Evolutionary conservation across 2,329 filamentous ascomycete genomes (phyloP).

Genomic region (Lachnellula occidentalis): DNA sequence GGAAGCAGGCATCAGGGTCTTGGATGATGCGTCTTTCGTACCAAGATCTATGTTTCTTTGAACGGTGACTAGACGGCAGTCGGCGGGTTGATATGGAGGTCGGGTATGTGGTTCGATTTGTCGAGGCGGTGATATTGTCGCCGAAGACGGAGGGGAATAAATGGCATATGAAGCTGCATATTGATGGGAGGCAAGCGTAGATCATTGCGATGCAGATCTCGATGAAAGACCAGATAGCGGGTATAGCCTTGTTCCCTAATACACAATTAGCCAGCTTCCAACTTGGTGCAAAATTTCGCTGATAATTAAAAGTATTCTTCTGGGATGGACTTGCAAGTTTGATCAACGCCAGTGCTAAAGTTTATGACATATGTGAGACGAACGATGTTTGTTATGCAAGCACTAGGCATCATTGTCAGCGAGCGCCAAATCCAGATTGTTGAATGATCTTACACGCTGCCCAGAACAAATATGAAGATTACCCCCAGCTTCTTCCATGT

Average conservation of each 20-base stretch:
- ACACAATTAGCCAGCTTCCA: neutral
- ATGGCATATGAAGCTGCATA: constrained; percentile 11
- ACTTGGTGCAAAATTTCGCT: neutral
- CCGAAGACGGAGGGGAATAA: constrained; percentile 12
- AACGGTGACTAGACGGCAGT: too few species aligned
- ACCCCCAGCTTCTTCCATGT: constrained; percentile 63
- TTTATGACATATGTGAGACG: constrained; percentile 21
- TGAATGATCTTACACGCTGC: constrained; percentile 51
- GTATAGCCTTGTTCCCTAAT: constrained; percentile 21
- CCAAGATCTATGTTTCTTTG: too few species aligned
- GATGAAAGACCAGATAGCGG: constrained; percentile 27
- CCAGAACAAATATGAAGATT: constrained; percentile 61
- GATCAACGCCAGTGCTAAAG: constrained; percentile 17
- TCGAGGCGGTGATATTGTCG: neutral
- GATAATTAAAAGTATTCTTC: neutral
- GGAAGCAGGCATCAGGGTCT: too few species aligned
- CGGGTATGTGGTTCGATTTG: too few species aligned
- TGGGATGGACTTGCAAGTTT: constrained; percentile 17
- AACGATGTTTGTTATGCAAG: constrained; percentile 22
- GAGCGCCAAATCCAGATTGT: neutral
- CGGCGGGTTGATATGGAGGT: too few species aligned
- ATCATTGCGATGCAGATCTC: constrained; percentile 25
- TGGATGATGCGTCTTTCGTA: too few species aligned
- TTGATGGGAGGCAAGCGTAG: constrained; percentile 25
- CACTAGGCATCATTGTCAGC: constrained; percentile 4